Percentiles rank a stretch among this genome's conserved stretches.
Conservation (phyloP, 176 grass and related monocot genomes). For the Saccharum officinarum region DNA sequence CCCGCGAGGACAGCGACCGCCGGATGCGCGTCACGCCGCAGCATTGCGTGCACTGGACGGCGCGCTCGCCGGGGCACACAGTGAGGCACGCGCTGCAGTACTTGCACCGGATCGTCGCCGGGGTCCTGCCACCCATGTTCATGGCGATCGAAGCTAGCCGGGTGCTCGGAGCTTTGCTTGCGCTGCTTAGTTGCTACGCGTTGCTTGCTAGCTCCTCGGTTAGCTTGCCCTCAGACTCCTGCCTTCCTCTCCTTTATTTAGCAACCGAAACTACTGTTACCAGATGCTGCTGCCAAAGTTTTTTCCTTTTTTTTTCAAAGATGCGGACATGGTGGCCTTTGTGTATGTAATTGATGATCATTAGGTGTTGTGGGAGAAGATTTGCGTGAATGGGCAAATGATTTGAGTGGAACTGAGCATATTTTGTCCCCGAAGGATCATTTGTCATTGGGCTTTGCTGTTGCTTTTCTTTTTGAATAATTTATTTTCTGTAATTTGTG, state of each 20-base stretch:
- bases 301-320: not conserved
- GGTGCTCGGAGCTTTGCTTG: not conserved
- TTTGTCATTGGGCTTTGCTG: not conserved
- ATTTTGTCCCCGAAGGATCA: conserved; percentile 2
- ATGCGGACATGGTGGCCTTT: not conserved
- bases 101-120: conserved; percentile 29
- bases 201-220: not conserved
- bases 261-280: not conserved
- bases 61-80: conserved; percentile 14
- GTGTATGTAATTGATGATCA: not conserved
- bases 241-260: conserved; percentile 11
- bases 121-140: conserved; percentile 8
- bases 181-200: not conserved
- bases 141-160: conserved; percentile 21
- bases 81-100: conserved; percentile 33
- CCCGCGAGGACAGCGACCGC: not conserved
- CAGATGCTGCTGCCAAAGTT: not conserved
- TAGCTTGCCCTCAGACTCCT: not conserved
- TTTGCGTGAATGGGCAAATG: not conserved
- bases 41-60: conserved; percentile 57
- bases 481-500: not conserved
- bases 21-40: conserved; percentile 42
- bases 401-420: conserved; percentile 21
- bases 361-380: not conserved
- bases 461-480: not conserved